These are phyloP conservation scores for Prunella vulgaris DNA, from an alignment of 257 asterid genomes.

Conservation along the genomic window DNA sequence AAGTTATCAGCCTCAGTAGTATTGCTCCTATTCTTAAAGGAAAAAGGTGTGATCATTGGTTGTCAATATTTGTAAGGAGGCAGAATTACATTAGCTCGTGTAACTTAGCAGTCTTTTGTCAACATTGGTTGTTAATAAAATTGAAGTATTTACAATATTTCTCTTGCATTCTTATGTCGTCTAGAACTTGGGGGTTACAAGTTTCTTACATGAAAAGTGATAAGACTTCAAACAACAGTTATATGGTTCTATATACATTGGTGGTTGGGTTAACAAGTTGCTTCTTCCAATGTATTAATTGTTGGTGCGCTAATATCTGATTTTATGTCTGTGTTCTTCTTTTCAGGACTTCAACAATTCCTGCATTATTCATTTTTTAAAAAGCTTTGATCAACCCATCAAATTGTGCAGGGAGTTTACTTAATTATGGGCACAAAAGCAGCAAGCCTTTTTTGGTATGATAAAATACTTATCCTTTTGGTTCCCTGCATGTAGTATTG, in stretches of 20 bases:
- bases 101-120: background rate
- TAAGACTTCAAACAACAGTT: background rate
- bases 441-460: conserved; percentile 76
- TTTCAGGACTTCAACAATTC: too few species aligned
- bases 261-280: background rate
- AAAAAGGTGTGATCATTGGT: background rate
- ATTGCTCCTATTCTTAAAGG: background rate
- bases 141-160: background rate
- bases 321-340: background rate
- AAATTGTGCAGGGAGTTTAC: conserved; percentile 46
- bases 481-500: background rate
- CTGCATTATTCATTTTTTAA: too few species aligned
- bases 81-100: background rate
- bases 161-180: background rate
- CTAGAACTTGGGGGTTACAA: too few species aligned
- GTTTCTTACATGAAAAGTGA: background rate
- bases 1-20: background rate
- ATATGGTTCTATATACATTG: background rate
- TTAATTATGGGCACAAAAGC: conserved; percentile 29
- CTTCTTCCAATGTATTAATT: background rate
- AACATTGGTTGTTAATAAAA: background rate
- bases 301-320: background rate
- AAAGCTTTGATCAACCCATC: conserved; percentile 56
- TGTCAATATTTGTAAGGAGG: background rate
- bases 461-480: conserved; percentile 1